These are phyloP conservation scores for Withania somnifera DNA, from an alignment of 305 asterid species.

Conservation along the genomic window DNA sequence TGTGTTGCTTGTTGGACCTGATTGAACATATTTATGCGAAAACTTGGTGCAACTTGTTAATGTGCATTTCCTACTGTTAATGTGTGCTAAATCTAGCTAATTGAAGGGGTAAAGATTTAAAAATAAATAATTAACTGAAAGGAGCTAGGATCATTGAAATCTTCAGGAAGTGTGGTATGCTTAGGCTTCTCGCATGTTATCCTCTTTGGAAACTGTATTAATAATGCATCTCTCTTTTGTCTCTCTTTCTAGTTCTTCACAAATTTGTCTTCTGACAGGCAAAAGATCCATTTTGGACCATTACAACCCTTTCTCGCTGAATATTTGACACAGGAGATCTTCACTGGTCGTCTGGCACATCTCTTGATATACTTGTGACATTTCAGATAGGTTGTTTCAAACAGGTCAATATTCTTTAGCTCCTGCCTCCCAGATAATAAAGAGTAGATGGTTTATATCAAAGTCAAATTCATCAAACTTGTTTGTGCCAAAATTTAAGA, in stretches of 20 bases:
- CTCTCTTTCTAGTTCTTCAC: background rate
- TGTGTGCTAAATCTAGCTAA: background rate
- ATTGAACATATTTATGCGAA: background rate
- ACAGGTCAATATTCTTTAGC: background rate
- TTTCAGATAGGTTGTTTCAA: conserved; percentile 3
- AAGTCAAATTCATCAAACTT: background rate
- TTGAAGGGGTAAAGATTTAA: background rate
- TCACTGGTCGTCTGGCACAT: background rate
- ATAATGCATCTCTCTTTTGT: background rate
- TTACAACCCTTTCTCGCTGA: background rate
- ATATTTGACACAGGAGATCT: background rate
- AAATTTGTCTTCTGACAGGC: background rate
- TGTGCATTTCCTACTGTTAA: background rate
- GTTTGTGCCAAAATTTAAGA: background rate
- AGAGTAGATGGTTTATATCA: background rate
- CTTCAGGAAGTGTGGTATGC: background rate
- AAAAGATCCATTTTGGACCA: background rate
- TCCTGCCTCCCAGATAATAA: background rate
- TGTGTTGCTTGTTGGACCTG: background rate
- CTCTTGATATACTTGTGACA: background rate
- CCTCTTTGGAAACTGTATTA: background rate
- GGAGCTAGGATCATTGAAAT: background rate
- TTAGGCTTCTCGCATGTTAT: background rate
- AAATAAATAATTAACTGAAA: background rate
- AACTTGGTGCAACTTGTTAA: background rate